Evolutionary conservation across 768 basidiomycete genomes (phyloP), one percentile per base, ranked within the genome.

Genomic region (Boletus tomentosulus): DNA sequence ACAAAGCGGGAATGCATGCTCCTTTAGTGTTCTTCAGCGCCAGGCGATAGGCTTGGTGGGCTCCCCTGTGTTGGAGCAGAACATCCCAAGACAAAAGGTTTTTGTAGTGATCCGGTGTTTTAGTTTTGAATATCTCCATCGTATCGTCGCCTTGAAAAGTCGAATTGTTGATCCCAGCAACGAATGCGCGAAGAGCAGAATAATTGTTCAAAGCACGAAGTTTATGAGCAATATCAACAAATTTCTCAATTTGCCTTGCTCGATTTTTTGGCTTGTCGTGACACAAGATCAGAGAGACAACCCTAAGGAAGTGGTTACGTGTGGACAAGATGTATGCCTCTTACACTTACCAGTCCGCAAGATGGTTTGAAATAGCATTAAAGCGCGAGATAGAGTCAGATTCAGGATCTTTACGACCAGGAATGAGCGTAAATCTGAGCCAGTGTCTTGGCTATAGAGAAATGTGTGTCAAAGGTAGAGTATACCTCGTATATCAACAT

Each of bases 151-250:
- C 89, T 46, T 85, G 78, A 58, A 87, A 85, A 0, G 87, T 86
- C 4, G 92, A 84, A 57, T 83, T 85, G 62, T 90, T 89, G 71
- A 98, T 89, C 5, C 94, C 96, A 28, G 92, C 90, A n/a, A 98
- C 85, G 60, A 98, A 85, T 10, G 94, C 92, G 43, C 92, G 92
- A 50, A 97, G 73, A 1, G 89, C 90, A 33, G 93, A 92, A 68
- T 97, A 98, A 67, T 99, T 98, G 71, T 96, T 93, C 44, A 90
- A 67, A 12, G 79, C 77, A 31, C 96, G 86, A 39, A 99, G 77
- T 51, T 83, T 82, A 54, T 83, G 80, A 1, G 90, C 92, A 57
- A 98, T 83, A 46, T 88, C 84, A 25, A 93, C 84, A 54, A 98
- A 86, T 65, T 91, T 91, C 66, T 97, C 92, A 54, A 95, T 87